Evolutionary conservation across 306 rosid genomes (phyloP).

Genomic region (Corylus avellana): DNA sequence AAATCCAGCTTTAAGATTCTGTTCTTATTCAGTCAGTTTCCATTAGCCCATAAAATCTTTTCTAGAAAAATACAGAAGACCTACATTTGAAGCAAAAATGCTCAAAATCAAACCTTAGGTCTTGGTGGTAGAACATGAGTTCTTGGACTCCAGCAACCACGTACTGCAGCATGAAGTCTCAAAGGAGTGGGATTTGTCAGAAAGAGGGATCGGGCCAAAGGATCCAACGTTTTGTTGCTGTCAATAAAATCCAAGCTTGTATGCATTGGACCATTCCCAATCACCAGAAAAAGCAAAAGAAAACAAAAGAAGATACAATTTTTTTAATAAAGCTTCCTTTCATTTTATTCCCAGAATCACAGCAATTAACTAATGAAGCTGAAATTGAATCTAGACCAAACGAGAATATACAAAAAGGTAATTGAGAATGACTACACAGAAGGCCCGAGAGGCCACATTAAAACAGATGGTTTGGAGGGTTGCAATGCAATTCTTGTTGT

Average conservation of each 20-base stretch:
- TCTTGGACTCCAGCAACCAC: too few species aligned
- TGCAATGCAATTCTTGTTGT: conserved; percentile 78
- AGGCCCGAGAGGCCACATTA: conserved; percentile 37
- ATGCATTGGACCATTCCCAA: too few species aligned
- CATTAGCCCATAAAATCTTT: neutral
- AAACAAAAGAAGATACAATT: neutral
- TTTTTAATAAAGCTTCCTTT: conserved; percentile 24
- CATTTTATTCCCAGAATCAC: conserved; percentile 38
- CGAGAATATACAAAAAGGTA: conserved; percentile 50
- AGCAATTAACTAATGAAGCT: conserved; percentile 38
- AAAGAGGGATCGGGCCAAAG: too few species aligned
- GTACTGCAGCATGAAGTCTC: too few species aligned
- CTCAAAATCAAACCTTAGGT: conserved; percentile 52
- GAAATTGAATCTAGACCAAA: conserved; percentile 29
- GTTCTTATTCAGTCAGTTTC: neutral
- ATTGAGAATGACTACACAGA: conserved; percentile 35
- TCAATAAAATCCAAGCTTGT: too few species aligned
- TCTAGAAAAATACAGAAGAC: neutral
- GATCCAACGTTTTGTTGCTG: too few species aligned
- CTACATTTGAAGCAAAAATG: conserved; percentile 16
- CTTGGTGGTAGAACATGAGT: conserved; percentile 33
- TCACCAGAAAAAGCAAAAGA: too few species aligned
- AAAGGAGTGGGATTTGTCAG: too few species aligned
- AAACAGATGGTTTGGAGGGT: conserved; percentile 69
- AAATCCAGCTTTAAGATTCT: conserved; percentile 11